Percentiles rank a stretch among this genome's conserved stretches.
Evolutionary conservation across 2,329 filamentous ascomycete species (phyloP).

Genomic region (Xylariales sp.): DNA sequence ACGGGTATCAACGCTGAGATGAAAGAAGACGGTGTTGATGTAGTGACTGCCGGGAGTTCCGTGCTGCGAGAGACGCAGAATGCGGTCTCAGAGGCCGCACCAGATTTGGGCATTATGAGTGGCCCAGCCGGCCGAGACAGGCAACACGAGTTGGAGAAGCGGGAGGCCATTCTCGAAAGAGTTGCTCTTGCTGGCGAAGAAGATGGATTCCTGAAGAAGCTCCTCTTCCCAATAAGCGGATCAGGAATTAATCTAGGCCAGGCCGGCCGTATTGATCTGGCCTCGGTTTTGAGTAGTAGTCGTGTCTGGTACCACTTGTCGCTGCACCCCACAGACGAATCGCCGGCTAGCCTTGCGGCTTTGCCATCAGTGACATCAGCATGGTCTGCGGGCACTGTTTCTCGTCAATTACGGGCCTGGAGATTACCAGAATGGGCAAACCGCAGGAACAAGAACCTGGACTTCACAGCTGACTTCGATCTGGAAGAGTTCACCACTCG

Average conservation of each 20-base stretch:
- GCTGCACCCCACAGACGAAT: conserved; percentile 85
- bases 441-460: conserved; percentile 80
- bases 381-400: conserved; percentile 92
- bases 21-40: conserved; percentile 88
- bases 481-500: conserved; percentile 84
- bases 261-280: conserved; percentile 72
- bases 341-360: conserved; percentile 68
- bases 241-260: conserved; percentile 79
- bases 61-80: conserved; percentile 83
- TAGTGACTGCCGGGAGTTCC: conserved; percentile 69
- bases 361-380: conserved; percentile 69
- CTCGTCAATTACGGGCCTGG: conserved; percentile 89
- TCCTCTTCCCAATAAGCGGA: conserved; percentile 73
- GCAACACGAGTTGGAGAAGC: conserved; percentile 74
- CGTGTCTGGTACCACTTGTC: conserved; percentile 93
- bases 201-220: conserved; percentile 74
- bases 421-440: conserved; percentile 95
- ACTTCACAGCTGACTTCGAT: conserved; percentile 97
- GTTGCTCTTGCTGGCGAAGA: conserved; percentile 76
- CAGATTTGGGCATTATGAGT: conserved; percentile 71
- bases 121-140: conserved; percentile 65
- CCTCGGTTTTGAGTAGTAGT: conserved; percentile 71
- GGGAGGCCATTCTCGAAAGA: conserved; percentile 81
- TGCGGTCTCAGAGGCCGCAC: conserved; percentile 70
- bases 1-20: conserved; percentile 94